Conservation (phyloP, 805 yeast species). For the Naumovozyma dairenensis region DNA sequence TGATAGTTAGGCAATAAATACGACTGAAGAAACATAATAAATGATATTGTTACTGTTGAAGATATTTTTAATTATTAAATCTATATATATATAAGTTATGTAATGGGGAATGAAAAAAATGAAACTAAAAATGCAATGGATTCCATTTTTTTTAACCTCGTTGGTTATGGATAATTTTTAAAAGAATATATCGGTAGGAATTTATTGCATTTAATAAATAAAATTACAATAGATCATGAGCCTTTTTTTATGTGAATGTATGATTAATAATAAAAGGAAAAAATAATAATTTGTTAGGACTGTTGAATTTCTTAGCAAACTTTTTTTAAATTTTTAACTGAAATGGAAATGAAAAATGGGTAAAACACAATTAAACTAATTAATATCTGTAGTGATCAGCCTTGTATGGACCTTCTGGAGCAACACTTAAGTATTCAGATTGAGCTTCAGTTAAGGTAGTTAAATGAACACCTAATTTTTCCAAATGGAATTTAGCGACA, state of each 20-base stretch:
- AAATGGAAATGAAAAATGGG: background rate
- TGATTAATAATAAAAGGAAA: background rate
- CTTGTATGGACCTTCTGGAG: constrained; percentile 93
- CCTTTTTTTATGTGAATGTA: background rate
- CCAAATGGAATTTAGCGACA: constrained; percentile 94
- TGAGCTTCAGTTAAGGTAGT: constrained; percentile 67
- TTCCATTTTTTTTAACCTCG: too few species aligned
- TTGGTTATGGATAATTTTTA: too few species aligned
- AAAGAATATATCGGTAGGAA: too few species aligned
- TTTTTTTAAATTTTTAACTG: background rate
- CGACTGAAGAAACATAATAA: background rate
- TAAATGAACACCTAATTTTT: constrained; percentile 84
- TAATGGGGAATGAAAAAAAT: too few species aligned
- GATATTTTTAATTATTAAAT: constrained; percentile 5
- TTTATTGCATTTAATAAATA: too few species aligned
- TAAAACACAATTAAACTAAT: constrained; percentile 8
- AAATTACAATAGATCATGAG: background rate
- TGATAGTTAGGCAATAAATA: constrained; percentile 1
- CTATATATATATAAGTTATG: constrained; percentile 1
- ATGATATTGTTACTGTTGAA: constrained; percentile 6
- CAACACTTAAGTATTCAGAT: constrained; percentile 89
- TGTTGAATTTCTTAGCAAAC: constrained; percentile 1
- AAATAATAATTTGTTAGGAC: background rate
- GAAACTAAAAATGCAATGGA: too few species aligned
- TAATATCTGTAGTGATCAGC: constrained; percentile 97